Evolutionary conservation across 352 stramenopile species (phyloP).

Genomic region (Phytophthora cryptogea): DNA sequence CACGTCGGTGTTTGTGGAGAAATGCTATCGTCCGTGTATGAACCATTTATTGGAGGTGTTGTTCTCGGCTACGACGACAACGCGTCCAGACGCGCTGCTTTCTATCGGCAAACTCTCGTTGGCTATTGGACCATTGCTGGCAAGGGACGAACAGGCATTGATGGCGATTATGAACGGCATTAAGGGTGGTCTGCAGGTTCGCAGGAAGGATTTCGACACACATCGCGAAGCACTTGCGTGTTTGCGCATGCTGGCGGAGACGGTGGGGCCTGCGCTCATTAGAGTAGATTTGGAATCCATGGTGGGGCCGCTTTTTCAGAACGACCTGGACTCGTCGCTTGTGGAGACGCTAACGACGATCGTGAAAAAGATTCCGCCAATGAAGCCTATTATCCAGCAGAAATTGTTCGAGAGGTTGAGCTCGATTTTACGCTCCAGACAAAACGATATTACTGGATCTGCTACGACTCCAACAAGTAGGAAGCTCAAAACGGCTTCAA

Average conservation of each 20-base stretch:
- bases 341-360: constrained; percentile 87
- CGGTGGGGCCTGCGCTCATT: constrained; percentile 71
- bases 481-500: constrained; percentile 73
- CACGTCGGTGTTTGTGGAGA: constrained; percentile 84
- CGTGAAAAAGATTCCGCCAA: constrained; percentile 80
- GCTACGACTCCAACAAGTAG: constrained; percentile 64
- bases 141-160: constrained; percentile 79
- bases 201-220: constrained; percentile 84
- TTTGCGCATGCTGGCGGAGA: constrained; percentile 81
- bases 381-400: constrained; percentile 80
- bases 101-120: constrained; percentile 87
- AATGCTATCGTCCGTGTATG: constrained; percentile 85
- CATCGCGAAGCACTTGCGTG: constrained; percentile 85
- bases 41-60: constrained; percentile 84
- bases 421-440: constrained; percentile 61
- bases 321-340: constrained; percentile 78
- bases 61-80: constrained; percentile 79
- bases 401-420: constrained; percentile 87
- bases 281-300: constrained; percentile 84
- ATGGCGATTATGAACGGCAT: constrained; percentile 87
- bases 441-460: constrained; percentile 49
- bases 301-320: constrained; percentile 80
- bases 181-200: constrained; percentile 82
- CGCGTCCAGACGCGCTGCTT: constrained; percentile 75
- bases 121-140: constrained; percentile 75